A percentile compares a stretch with the other conserved stretches of the same genome.
Conservation (phyloP, 2,329 filamentous ascomycete species). For the Fusarium sp. region DNA sequence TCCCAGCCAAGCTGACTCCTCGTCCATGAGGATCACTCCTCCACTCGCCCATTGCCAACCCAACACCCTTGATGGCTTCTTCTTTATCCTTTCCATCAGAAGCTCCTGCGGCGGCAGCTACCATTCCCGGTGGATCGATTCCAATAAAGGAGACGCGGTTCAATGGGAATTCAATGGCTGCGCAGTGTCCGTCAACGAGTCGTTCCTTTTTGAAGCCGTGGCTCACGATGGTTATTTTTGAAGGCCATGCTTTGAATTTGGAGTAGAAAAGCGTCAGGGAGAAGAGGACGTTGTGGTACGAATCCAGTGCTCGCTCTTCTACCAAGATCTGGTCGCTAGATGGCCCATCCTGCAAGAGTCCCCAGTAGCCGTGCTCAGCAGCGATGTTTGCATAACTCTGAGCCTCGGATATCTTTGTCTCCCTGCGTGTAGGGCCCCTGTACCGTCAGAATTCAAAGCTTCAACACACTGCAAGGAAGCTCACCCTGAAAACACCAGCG, state of each 20-base stretch:
- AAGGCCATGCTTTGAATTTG: constrained; percentile 63
- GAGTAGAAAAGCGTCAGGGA: constrained; percentile 68
- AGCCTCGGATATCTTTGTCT: constrained; percentile 70
- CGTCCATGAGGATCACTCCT: constrained; percentile 64
- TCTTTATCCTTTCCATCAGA: constrained; percentile 48
- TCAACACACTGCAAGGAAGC: not conserved
- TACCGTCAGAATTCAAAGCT: not conserved
- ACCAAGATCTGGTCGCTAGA: constrained; percentile 56
- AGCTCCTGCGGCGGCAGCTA: constrained; percentile 31
- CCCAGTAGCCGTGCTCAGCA: constrained; percentile 59
- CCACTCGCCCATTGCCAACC: constrained; percentile 62
- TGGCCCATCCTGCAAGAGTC: constrained; percentile 44
- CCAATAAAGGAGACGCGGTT: constrained; percentile 66
- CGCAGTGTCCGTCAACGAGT: constrained; percentile 73
- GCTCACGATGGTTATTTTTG: constrained; percentile 71
- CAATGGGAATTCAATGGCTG: constrained; percentile 67
- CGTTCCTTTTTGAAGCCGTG: constrained; percentile 76
- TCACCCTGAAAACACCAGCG: constrained; percentile 81
- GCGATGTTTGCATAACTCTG: constrained; percentile 71
- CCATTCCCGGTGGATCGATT: constrained; percentile 70
- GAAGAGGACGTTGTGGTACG: constrained; percentile 86
- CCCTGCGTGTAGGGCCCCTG: constrained; percentile 72
- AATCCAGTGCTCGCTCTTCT: constrained; percentile 84
- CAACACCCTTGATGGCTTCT: constrained; percentile 56
- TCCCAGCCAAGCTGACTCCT: constrained; percentile 57